phyloP scores from a whole-genome alignment of 148 eudicot species.

The Camellia lanceoleosa region DNA sequence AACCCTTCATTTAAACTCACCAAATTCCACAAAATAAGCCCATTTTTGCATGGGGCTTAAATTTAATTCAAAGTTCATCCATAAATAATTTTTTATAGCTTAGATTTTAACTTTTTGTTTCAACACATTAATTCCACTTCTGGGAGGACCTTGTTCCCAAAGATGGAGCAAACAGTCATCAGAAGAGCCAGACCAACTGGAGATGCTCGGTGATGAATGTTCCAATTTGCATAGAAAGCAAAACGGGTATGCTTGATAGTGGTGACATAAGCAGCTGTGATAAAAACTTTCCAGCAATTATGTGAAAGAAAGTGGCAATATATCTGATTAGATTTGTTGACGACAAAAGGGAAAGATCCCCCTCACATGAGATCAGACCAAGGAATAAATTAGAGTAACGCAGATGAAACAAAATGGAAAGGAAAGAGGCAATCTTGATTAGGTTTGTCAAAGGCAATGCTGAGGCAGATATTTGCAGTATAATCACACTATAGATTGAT shows the following conservation, averaged over 20 bases:
- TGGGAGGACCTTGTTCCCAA: neutral
- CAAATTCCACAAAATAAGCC: neutral
- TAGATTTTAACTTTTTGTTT: neutral
- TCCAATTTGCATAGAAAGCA: neutral
- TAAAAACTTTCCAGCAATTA: neutral
- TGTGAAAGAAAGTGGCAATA: neutral
- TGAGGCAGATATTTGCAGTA: neutral
- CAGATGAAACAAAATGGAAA: neutral
- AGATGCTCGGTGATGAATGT: neutral
- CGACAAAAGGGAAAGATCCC: neutral
- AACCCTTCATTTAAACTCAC: neutral
- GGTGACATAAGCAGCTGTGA: neutral
- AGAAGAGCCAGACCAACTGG: neutral
- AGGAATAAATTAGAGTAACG: neutral
- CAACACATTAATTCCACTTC: neutral
- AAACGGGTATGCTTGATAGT: neutral
- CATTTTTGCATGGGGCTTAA: neutral
- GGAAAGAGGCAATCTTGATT: neutral
- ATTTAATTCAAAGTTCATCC: neutral
- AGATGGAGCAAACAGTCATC: neutral
- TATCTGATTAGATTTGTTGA: neutral
- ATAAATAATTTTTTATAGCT: neutral
- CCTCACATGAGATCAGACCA: neutral
- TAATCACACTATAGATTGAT: neutral
- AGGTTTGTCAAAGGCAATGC: neutral